These are phyloP conservation scores for Camellia japonica DNA, from an alignment of 148 eudicot genomes.

Conservation along the genomic window DNA sequence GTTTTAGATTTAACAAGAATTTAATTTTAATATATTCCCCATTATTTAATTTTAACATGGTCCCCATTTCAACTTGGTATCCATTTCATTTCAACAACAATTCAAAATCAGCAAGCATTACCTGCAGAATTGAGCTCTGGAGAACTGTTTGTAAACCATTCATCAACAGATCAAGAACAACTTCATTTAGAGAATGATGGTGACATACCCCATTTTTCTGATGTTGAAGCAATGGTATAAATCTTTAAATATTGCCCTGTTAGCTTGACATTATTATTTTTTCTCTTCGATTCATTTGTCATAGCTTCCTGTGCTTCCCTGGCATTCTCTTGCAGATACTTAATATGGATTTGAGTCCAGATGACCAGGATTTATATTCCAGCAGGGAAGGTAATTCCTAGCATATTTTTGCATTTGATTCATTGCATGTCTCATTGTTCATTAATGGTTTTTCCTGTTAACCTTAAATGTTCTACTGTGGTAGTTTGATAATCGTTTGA, in stretches of 20 bases:
- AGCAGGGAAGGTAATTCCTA: constrained; percentile 40
- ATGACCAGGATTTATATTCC: constrained; percentile 36
- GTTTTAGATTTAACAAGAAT: too few relatives aligned
- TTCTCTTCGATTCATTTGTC: not conserved
- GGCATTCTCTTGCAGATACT: constrained; percentile 42
- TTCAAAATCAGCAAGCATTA: constrained; percentile 6
- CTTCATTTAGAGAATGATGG: constrained; percentile 25
- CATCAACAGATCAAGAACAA: constrained; percentile 23
- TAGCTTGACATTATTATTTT: not conserved
- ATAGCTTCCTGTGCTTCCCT: not conserved
- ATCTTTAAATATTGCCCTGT: not conserved
- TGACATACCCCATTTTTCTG: constrained; percentile 42
- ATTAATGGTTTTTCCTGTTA: not conserved
- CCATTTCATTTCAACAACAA: constrained; percentile 11
- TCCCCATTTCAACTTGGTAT: too few relatives aligned
- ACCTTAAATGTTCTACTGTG: not conserved
- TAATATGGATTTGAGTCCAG: constrained; percentile 64
- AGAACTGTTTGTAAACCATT: constrained; percentile 6
- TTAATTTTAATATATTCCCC: too few relatives aligned
- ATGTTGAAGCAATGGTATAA: constrained; percentile 49
- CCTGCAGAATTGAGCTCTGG: constrained; percentile 13
- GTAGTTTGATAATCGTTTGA: not conserved
- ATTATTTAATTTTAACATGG: too few relatives aligned
- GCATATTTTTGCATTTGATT: not conserved
- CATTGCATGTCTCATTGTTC: not conserved